Evolutionary conservation across 2,329 filamentous ascomycete species (phyloP).

Genomic region (Neonectria punicea): DNA sequence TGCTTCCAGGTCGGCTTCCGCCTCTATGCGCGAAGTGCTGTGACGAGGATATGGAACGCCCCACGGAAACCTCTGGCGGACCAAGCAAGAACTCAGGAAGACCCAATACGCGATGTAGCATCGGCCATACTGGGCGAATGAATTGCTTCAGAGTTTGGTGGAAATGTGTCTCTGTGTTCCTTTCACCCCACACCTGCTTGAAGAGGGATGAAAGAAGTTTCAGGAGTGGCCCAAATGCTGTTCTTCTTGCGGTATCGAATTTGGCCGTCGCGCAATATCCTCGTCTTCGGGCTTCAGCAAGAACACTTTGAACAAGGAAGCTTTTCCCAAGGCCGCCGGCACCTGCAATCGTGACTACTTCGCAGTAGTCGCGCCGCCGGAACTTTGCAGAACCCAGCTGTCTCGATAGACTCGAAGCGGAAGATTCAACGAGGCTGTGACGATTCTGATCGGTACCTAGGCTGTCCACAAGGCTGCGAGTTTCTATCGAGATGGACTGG

Average conservation of each 20-base stretch:
- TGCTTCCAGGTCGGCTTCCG: constrained; percentile 47
- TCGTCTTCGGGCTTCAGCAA: constrained; percentile 68
- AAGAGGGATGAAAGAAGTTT: constrained; percentile 74
- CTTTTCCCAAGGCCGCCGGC: constrained; percentile 73
- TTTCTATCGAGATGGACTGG: constrained; percentile 61
- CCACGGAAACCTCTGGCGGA: constrained; percentile 52
- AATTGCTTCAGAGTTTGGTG: constrained; percentile 71
- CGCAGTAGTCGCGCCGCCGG: constrained; percentile 69
- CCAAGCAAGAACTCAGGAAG: constrained; percentile 77
- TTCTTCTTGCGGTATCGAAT: constrained; percentile 70
- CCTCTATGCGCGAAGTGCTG: constrained; percentile 47
- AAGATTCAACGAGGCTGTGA: constrained; percentile 57
- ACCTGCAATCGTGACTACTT: constrained; percentile 70
- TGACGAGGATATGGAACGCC: constrained; percentile 51
- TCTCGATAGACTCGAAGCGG: constrained; percentile 61
- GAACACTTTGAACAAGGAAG: constrained; percentile 70
- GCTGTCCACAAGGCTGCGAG: constrained; percentile 58
- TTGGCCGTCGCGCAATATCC: constrained; percentile 75
- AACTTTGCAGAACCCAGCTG: constrained; percentile 69
- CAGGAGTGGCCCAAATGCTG: constrained; percentile 71
- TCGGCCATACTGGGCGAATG: constrained; percentile 71
- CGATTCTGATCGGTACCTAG: constrained; percentile 55
- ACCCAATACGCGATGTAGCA: constrained; percentile 69
- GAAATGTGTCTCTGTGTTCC: constrained; percentile 72
- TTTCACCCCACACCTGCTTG: constrained; percentile 74